phyloP scores from a whole-genome alignment of 139 green algal species.

The Raphidocelis subcapitata region DNA sequence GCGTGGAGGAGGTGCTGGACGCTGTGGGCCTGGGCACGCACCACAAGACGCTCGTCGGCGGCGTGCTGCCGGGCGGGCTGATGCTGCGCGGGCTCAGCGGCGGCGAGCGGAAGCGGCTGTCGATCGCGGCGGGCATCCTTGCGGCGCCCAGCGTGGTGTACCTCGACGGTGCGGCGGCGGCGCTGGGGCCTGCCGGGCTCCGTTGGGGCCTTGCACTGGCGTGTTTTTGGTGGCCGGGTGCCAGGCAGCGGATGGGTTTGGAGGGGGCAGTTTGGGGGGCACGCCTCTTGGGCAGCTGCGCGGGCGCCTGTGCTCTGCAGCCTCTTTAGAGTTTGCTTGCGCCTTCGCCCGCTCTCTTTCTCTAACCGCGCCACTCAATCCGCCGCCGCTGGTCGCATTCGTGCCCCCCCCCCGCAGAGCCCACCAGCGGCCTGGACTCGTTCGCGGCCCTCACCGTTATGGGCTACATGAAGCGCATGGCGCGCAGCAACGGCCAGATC shows the following conservation, averaged over 20 bases:
- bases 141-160: constrained; percentile 56
- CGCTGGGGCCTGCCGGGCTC: no score
- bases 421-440: constrained; percentile 78
- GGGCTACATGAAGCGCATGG: constrained; percentile 42
- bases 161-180: no score
- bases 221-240: not conserved
- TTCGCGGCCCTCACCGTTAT: constrained; percentile 65
- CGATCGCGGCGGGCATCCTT: constrained; percentile 77
- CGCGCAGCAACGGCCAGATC: constrained; percentile 65
- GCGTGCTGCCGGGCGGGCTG: constrained; percentile 69
- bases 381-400: no score
- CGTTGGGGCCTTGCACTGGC: no score
- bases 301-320: no score
- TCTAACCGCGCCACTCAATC: no score
- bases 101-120: constrained; percentile 89
- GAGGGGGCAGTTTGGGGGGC: no score
- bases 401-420: no score
- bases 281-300: no score
- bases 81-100: constrained; percentile 65
- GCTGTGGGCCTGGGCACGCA: constrained; percentile 23
- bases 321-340: no score
- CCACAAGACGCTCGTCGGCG: constrained; percentile 48
- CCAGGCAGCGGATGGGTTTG: no score
- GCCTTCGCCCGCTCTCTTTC: no score
- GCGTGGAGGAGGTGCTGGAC: constrained; percentile 18